These are phyloP conservation scores for Diaporthe citrichinensis DNA, from an alignment of 2,329 filamentous ascomycete species.

Conservation along the genomic window DNA sequence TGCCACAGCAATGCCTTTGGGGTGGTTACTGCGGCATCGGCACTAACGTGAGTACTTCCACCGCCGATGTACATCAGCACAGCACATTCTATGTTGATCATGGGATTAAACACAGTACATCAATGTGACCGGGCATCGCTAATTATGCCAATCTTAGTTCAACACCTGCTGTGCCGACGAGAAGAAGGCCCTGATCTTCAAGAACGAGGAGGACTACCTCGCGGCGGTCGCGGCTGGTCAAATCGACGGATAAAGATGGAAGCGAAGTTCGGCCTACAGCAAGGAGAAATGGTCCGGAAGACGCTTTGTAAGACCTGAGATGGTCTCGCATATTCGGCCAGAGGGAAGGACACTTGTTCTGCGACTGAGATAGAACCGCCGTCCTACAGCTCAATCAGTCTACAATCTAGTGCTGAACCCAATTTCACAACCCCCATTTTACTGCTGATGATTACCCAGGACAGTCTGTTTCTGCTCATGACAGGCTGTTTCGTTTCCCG, in stretches of 20 bases:
- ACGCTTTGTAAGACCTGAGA: neutral
- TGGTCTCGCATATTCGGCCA: too few species aligned
- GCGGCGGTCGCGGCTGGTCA: neutral
- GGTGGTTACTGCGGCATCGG: neutral
- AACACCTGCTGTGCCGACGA: constrained; percentile 13
- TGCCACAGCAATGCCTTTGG: neutral
- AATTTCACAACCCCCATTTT: neutral
- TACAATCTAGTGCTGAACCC: neutral
- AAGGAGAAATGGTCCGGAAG: neutral
- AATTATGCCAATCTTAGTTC: neutral
- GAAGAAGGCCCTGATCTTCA: neutral
- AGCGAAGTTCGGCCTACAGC: neutral
- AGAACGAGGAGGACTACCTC: constrained; percentile 13
- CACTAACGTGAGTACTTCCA: neutral
- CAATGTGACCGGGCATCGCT: neutral
- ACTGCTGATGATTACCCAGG: neutral
- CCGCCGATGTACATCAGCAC: too few species aligned
- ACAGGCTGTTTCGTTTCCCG: too few species aligned
- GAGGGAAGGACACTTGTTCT: neutral
- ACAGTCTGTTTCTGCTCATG: neutral
- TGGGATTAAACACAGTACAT: neutral
- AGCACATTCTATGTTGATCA: neutral
- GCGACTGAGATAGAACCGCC: neutral
- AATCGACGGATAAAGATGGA: neutral
- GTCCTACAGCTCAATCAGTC: neutral